Evolutionary conservation across 352 stramenopile species (phyloP).

Genomic region (Globisporangium paddicum): DNA sequence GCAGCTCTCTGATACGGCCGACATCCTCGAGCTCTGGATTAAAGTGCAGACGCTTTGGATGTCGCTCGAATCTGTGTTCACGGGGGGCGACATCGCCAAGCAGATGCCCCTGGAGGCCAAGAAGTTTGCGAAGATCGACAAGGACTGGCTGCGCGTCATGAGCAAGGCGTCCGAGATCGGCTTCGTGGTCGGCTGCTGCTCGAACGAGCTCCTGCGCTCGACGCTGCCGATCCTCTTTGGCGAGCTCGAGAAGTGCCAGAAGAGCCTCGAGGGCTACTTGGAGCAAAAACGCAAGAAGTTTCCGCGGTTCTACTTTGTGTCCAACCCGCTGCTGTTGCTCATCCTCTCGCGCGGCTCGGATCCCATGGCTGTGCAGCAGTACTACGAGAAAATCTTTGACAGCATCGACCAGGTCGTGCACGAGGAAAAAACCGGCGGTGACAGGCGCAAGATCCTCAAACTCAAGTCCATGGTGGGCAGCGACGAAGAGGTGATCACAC

Average conservation of each 20-base stretch:
- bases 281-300: constrained; percentile 91
- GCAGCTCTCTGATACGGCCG: constrained; percentile 83
- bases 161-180: constrained; percentile 71
- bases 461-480: constrained; percentile 67
- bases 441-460: constrained; percentile 65
- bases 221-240: constrained; percentile 86
- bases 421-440: constrained; percentile 25
- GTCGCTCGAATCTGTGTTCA: constrained; percentile 89
- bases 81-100: constrained; percentile 90
- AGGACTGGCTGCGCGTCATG: constrained; percentile 92
- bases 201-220: constrained; percentile 78
- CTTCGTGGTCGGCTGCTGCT: constrained; percentile 73
- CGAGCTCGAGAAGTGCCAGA: constrained; percentile 91
- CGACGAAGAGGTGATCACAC: constrained; percentile 72
- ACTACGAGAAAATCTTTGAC: constrained; percentile 89
- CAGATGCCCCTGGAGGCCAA: constrained; percentile 91
- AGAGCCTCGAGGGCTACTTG: constrained; percentile 88
- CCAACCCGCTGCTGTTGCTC: constrained; percentile 86
- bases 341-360: constrained; percentile 87
- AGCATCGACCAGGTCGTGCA: constrained; percentile 75
- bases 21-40: constrained; percentile 88
- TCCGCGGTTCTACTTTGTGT: constrained; percentile 91
- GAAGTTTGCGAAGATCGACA: constrained; percentile 92
- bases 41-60: constrained; percentile 92
- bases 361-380: constrained; percentile 69